These are phyloP conservation scores for Aspergillus persii DNA, from an alignment of 2,329 filamentous ascomycete species.

Conservation along the genomic window DNA sequence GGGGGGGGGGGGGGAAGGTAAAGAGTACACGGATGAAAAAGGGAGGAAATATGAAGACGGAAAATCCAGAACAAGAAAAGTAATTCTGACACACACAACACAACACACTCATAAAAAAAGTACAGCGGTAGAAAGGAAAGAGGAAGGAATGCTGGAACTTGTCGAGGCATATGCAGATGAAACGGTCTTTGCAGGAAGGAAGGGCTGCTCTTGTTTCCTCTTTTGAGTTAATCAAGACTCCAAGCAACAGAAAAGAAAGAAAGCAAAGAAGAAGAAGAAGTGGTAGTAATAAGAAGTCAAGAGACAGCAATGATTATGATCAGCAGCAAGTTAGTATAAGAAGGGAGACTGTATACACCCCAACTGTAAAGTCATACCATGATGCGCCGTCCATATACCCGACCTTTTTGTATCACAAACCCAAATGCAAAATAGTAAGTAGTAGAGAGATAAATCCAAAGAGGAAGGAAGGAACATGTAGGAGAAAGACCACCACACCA, in stretches of 20 bases:
- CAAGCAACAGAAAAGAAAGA: not conserved
- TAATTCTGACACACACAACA: not conserved
- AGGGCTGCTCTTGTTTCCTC: not conserved
- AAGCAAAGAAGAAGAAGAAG: too few relatives aligned
- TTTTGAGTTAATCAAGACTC: not conserved
- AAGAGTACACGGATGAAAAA: not conserved
- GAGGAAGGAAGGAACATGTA: not conserved
- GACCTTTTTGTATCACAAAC: not conserved
- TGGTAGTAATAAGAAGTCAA: not conserved
- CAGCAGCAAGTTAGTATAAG: not conserved
- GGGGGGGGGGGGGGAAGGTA: not conserved
- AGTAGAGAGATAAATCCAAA: not conserved
- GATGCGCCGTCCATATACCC: conserved; percentile 1
- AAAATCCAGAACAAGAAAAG: not conserved
- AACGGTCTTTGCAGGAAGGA: not conserved
- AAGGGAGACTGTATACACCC: not conserved
- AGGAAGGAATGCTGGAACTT: conserved; percentile 1
- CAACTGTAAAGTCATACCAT: not conserved
- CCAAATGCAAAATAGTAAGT: conserved; percentile 1
- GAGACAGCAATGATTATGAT: not conserved
- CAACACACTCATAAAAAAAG: not conserved
- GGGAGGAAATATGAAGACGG: not conserved
- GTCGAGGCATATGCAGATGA: not conserved
- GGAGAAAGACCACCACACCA: not conserved
- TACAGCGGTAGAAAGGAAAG: not conserved